These are phyloP conservation scores for Tubosaeta sp. DNA, from an alignment of 768 basidiomycete genomes.

Conservation along the genomic window DNA sequence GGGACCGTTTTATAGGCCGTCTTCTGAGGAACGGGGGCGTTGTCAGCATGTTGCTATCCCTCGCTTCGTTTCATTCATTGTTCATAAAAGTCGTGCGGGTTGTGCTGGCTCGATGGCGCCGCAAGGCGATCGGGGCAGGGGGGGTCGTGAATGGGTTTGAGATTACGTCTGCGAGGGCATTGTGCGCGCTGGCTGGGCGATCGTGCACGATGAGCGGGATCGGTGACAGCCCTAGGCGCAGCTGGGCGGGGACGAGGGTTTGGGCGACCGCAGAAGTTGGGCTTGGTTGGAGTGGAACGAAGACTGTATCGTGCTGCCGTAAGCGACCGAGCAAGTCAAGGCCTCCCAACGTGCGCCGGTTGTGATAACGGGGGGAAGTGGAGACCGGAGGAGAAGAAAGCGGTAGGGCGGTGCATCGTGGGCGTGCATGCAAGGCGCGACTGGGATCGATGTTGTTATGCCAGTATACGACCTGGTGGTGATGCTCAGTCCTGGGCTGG, in stretches of 20 bases:
- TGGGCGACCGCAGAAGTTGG: constrained; percentile 5
- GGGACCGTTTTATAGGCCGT: constrained; percentile 10
- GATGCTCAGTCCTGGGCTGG: neutral
- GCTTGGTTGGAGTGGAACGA: neutral
- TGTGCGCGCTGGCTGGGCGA: neutral
- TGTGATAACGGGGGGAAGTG: constrained; percentile 10
- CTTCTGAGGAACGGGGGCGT: constrained; percentile 10
- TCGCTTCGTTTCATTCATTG: neutral
- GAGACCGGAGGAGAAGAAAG: neutral
- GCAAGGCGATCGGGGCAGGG: constrained; percentile 17
- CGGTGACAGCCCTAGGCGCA: neutral
- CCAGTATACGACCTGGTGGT: neutral
- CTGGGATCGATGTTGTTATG: neutral
- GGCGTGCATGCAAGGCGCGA: neutral
- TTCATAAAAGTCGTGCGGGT: neutral
- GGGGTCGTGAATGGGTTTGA: neutral
- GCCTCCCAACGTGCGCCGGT: neutral
- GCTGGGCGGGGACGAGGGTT: neutral
- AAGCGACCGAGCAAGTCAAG: neutral
- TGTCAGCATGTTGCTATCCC: neutral
- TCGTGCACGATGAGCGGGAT: neutral
- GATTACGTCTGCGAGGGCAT: constrained; percentile 13
- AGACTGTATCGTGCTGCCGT: constrained; percentile 7
- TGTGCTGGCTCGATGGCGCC: neutral
- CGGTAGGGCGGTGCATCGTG: neutral